Conservation (phyloP, 768 basidiomycete genomes). For the Russula ochroleuca region DNA sequence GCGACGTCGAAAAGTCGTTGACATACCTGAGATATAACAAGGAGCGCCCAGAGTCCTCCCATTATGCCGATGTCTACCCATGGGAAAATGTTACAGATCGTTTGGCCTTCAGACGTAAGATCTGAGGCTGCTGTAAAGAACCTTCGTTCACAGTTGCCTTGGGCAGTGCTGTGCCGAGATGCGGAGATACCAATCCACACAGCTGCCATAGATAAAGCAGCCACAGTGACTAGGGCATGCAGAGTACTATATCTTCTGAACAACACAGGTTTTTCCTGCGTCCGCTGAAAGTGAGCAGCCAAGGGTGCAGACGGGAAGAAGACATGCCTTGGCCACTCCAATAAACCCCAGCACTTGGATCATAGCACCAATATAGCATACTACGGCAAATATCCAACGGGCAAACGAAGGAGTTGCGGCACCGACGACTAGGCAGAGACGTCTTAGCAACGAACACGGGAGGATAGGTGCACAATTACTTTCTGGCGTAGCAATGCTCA, state of each 20-base stretch:
- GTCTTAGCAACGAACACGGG: constrained; percentile 3
- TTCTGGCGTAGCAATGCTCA: constrained; percentile 72
- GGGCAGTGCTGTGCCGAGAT: constrained; percentile 65
- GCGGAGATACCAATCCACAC: constrained; percentile 83
- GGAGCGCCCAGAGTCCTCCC: constrained; percentile 79
- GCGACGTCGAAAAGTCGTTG: constrained; percentile 19
- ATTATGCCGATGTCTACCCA: constrained; percentile 93
- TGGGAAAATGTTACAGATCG: constrained; percentile 83
- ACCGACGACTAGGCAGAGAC: constrained; percentile 63
- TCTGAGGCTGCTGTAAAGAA: constrained; percentile 47
- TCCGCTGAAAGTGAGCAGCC: constrained; percentile 7
- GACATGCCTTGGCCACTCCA: constrained; percentile 69
- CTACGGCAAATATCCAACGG: constrained; percentile 63
- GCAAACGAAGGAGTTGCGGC: constrained; percentile 78
- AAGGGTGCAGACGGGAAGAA: background rate
- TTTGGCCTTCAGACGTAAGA: constrained; percentile 51
- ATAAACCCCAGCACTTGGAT: constrained; percentile 82
- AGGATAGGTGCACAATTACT: constrained; percentile 47
- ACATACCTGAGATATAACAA: constrained; percentile 73
- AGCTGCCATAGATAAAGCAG: constrained; percentile 70
- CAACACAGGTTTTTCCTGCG: constrained; percentile 59
- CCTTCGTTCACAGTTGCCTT: constrained; percentile 54
- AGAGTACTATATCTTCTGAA: constrained; percentile 68
- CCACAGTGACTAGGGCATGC: constrained; percentile 50
- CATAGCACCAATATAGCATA: constrained; percentile 72